phyloP scores from a whole-genome alignment of 75 land plant species.

The Cryptomeria japonica region DNA sequence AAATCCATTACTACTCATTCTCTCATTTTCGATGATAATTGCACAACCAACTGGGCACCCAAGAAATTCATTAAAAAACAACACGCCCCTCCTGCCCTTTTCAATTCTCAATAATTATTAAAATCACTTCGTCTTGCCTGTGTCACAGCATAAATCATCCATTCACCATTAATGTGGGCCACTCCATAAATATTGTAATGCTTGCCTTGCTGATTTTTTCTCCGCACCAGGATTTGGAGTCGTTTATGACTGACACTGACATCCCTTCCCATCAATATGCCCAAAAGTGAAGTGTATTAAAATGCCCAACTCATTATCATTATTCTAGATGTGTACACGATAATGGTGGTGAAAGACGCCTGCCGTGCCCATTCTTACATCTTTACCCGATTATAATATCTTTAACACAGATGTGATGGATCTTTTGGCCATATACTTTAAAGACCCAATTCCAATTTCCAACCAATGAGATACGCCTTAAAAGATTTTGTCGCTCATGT shows the following conservation, averaged over 20 bases:
- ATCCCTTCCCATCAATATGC: not conserved
- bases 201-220: not conserved
- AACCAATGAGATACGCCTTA: not conserved
- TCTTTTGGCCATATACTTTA: not conserved
- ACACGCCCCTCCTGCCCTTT: not conserved
- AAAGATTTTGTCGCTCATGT: slow-evolving; percentile 9
- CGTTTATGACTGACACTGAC: not conserved
- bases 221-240: not conserved
- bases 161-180: not conserved
- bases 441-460: not conserved
- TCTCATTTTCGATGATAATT: not conserved
- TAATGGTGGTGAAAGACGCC: too few species aligned
- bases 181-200: not conserved
- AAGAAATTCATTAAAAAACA: not conserved
- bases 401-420: not conserved
- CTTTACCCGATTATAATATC: too few species aligned
- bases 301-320: too few species aligned
- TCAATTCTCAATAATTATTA: not conserved
- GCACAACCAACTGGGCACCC: not conserved
- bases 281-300: not conserved
- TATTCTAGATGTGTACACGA: not conserved
- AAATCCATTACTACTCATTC: not conserved
- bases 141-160: not conserved
- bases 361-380: too few species aligned
- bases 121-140: not conserved